Evolutionary conservation across 345 rosid species (phyloP).

Genomic region (Salix arbutifolia): DNA sequence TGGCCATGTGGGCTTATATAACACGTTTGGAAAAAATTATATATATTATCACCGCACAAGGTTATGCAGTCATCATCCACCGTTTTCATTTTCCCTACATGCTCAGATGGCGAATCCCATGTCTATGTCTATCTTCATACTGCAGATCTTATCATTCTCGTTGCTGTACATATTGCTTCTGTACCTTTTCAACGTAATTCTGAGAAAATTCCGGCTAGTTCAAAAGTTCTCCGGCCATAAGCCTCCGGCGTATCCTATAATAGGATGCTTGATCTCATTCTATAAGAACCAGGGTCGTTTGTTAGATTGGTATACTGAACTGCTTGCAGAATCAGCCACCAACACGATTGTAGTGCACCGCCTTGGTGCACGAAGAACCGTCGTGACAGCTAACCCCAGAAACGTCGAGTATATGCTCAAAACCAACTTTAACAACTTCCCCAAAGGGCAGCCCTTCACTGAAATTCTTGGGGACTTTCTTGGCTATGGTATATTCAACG

Average conservation of each 20-base stretch:
- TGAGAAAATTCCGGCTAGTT: conserved; percentile 14
- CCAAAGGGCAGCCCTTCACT: conserved; percentile 84
- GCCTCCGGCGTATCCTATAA: conserved; percentile 56
- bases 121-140: conserved; percentile 14
- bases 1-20: neutral
- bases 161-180: conserved; percentile 16
- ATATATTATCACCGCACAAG: neutral
- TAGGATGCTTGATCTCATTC: conserved; percentile 72
- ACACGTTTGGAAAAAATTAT: neutral
- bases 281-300: conserved; percentile 57
- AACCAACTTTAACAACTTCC: conserved; percentile 79
- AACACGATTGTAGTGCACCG: conserved; percentile 56
- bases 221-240: conserved; percentile 8
- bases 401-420: conserved; percentile 78
- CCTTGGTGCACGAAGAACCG: conserved; percentile 54
- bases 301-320: conserved; percentile 79
- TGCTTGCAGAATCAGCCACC: conserved; percentile 48
- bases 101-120: conserved; percentile 20
- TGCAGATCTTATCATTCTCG: conserved; percentile 10
- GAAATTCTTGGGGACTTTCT: conserved; percentile 69
- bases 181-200: conserved; percentile 13
- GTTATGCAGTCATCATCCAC: neutral
- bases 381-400: conserved; percentile 67
- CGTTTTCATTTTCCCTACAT: conserved; percentile 2
- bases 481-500: conserved; percentile 33